Percentiles rank a stretch among this genome's conserved stretches.
These are phyloP conservation scores for Trichophyton rubrum DNA, from an alignment of 2,329 filamentous ascomycete species.

Conservation along the genomic window DNA sequence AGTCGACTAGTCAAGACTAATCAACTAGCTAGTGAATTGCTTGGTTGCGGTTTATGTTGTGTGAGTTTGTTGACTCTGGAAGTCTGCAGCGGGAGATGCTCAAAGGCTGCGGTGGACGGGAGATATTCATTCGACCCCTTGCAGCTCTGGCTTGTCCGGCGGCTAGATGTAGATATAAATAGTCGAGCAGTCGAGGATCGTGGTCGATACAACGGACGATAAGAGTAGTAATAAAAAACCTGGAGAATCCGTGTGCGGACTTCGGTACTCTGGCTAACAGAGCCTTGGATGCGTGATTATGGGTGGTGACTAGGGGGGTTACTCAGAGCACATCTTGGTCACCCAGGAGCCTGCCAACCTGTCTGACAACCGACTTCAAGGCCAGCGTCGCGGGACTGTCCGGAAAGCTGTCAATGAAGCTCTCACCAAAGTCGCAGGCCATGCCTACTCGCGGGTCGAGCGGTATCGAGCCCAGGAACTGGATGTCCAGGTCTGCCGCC, in stretches of 20 bases:
- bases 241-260: neutral
- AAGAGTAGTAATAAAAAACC: neutral
- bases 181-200: neutral
- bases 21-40: too few species aligned
- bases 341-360: slow-evolving; percentile 38
- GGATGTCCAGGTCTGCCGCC: slow-evolving; percentile 74
- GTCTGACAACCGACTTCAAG: slow-evolving; percentile 65
- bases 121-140: neutral
- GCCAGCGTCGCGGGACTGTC: slow-evolving; percentile 83
- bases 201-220: neutral
- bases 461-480: slow-evolving; percentile 80
- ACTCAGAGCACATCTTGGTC: neutral
- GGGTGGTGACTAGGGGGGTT: neutral
- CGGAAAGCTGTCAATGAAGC: slow-evolving; percentile 86
- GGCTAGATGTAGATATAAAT: neutral
- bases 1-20: too few species aligned
- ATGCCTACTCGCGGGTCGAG: slow-evolving; percentile 89
- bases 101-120: neutral
- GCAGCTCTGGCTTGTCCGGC: neutral
- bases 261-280: neutral
- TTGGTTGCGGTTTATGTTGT: neutral
- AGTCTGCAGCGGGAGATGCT: neutral
- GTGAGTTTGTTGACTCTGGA: neutral
- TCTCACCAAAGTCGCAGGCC: slow-evolving; percentile 95
- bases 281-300: neutral